Percentiles rank a stretch among this genome's conserved stretches.
Conservation (phyloP, 2,329 filamentous ascomycete species). For the Ophiostoma ulmi region DNA sequence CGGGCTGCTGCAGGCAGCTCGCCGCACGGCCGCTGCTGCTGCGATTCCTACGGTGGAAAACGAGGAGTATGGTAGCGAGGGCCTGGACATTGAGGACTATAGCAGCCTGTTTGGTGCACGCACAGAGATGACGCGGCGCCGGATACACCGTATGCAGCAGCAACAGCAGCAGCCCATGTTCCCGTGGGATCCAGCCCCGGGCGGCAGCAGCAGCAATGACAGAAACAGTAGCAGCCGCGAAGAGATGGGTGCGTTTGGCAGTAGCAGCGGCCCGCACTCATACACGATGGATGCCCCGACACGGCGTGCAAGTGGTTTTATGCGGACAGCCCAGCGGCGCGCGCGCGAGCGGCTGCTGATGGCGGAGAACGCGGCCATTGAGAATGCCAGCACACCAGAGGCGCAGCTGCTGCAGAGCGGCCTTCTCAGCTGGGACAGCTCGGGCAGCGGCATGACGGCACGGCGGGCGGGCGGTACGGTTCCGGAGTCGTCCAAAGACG, state of each 20-base stretch:
- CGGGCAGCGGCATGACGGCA: neutral
- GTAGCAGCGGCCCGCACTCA: neutral
- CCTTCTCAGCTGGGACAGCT: constrained; percentile 32
- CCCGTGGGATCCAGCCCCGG: neutral
- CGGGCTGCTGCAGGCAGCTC: constrained; percentile 16
- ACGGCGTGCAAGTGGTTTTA: neutral
- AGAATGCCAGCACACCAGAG: constrained; percentile 22
- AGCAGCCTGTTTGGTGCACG: constrained; percentile 8
- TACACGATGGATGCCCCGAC: neutral
- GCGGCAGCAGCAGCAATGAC: neutral
- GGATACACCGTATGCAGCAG: constrained; percentile 13
- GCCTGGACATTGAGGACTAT: neutral
- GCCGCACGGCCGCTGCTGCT: neutral
- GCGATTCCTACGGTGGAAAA: constrained; percentile 9
- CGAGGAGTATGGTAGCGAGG: neutral
- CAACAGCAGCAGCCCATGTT: constrained; percentile 27
- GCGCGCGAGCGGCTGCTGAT: constrained; percentile 10
- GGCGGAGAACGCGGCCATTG: neutral
- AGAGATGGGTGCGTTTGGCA: neutral
- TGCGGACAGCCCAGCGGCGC: neutral
- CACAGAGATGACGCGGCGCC: neutral
- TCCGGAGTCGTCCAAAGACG: constrained; percentile 42
- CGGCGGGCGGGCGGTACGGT: constrained; percentile 25
- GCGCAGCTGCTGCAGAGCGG: constrained; percentile 36
- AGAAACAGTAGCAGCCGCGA: neutral